These are phyloP conservation scores for Xylaria sp. DNA, from an alignment of 2,329 filamentous ascomycete species.

Conservation along the genomic window DNA sequence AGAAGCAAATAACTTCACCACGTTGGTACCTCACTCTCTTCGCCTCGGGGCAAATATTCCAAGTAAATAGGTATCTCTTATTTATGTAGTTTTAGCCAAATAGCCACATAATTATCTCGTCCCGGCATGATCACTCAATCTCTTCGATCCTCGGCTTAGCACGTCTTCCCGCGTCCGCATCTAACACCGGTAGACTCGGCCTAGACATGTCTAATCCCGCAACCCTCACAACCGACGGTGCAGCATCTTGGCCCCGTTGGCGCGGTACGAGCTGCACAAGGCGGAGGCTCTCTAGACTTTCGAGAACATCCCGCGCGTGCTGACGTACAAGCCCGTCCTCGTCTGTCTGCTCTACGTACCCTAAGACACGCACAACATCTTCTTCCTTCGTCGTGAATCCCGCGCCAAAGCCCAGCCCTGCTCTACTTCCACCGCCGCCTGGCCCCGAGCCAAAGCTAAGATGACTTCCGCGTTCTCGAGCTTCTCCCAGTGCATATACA, in stretches of 20 bases:
- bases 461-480: conserved; percentile 49
- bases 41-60: not conserved
- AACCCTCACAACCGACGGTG: conserved; percentile 48
- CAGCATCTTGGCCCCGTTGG: conserved; percentile 39
- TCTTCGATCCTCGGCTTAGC: conserved; percentile 50
- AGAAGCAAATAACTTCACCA: no score
- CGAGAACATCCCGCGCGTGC: conserved; percentile 74
- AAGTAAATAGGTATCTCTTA: not conserved
- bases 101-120: not conserved
- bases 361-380: conserved; percentile 71
- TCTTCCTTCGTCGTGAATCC: conserved; percentile 59
- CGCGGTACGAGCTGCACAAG: conserved; percentile 62
- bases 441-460: conserved; percentile 2
- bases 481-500: conserved; percentile 67
- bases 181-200: conserved; percentile 41
- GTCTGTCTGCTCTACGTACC: conserved; percentile 73
- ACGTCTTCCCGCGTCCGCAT: conserved; percentile 27
- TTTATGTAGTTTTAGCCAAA: not conserved
- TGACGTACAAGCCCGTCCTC: conserved; percentile 74
- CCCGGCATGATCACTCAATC: conserved; percentile 44
- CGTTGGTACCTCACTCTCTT: not conserved
- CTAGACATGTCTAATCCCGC: conserved; percentile 53
- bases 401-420: conserved; percentile 66
- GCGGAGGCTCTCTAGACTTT: conserved; percentile 72
- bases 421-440: conserved; percentile 52